These are phyloP conservation scores for Penicillium canariense DNA, from an alignment of 495 filamentous ascomycete genomes.

Conservation along the genomic window DNA sequence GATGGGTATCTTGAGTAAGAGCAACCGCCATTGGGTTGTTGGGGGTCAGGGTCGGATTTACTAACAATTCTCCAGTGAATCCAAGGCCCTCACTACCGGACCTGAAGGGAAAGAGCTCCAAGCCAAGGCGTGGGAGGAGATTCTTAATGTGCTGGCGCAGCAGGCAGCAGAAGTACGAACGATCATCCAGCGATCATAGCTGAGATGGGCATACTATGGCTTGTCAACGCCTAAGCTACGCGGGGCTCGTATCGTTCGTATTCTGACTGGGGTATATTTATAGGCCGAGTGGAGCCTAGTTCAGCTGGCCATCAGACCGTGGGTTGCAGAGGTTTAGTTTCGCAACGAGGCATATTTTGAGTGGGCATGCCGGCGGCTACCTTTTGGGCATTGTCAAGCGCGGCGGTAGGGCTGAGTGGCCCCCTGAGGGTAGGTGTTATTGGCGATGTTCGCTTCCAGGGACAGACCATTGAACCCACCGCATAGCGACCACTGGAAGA, in stretches of 20 bases:
- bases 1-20: constrained; percentile 47
- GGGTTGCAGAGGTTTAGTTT: not conserved
- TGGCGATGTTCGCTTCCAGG: not conserved
- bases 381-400: not conserved
- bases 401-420: not conserved
- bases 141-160: constrained; percentile 30
- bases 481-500: no score
- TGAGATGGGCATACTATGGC: not conserved
- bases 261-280: constrained; percentile 3
- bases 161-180: constrained; percentile 27
- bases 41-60: not conserved
- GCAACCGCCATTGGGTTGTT: not conserved
- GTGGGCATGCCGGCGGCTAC: not conserved
- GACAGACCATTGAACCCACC: no score
- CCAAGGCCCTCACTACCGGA: constrained; percentile 34
- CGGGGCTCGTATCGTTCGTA: constrained; percentile 3
- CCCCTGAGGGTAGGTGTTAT: not conserved
- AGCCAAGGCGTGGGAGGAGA: constrained; percentile 41
- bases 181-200: constrained; percentile 1
- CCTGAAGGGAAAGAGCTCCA: constrained; percentile 35
- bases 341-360: not conserved
- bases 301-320: no score
- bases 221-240: not conserved
- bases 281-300: constrained; percentile 10
- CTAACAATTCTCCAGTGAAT: constrained; percentile 33